Conservation (phyloP, 108 stramenopile species). For the Cylindrotheca closterium region DNA sequence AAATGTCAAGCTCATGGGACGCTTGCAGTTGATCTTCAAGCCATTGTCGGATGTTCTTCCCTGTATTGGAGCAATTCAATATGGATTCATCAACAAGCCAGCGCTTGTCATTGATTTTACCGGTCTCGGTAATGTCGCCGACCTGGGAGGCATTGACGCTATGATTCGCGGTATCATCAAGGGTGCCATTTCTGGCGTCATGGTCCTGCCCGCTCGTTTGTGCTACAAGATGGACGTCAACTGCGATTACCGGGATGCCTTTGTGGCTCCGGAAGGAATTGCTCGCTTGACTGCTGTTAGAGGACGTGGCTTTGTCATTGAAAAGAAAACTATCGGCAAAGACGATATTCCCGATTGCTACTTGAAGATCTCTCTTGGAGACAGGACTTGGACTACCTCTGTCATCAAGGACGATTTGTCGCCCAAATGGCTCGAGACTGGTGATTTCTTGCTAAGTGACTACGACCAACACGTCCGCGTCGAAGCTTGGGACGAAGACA, state of each 20-base stretch:
- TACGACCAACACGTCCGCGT: constrained; percentile 51
- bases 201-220: constrained; percentile 63
- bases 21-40: constrained; percentile 46
- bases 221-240: constrained; percentile 46
- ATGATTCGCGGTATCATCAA: background rate
- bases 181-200: constrained; percentile 10
- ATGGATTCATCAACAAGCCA: constrained; percentile 69
- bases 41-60: constrained; percentile 58
- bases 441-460: constrained; percentile 58
- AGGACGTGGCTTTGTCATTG: constrained; percentile 53
- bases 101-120: constrained; percentile 49
- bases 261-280: constrained; percentile 54
- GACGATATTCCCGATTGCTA: constrained; percentile 73
- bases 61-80: constrained; percentile 54
- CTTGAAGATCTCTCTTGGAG: constrained; percentile 44
- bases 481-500: constrained; percentile 59
- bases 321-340: constrained; percentile 42
- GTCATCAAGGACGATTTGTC: constrained; percentile 40
- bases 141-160: constrained; percentile 1
- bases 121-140: constrained; percentile 52
- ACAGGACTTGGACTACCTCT: constrained; percentile 26
- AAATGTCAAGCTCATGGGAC: constrained; percentile 55
- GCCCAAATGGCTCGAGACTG: constrained; percentile 55
- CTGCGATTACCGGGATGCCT: constrained; percentile 41
- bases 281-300: constrained; percentile 36